These are phyloP conservation scores for Fonsecaea multimorphosa DNA, from an alignment of 2,329 filamentous ascomycete species.

Conservation along the genomic window DNA sequence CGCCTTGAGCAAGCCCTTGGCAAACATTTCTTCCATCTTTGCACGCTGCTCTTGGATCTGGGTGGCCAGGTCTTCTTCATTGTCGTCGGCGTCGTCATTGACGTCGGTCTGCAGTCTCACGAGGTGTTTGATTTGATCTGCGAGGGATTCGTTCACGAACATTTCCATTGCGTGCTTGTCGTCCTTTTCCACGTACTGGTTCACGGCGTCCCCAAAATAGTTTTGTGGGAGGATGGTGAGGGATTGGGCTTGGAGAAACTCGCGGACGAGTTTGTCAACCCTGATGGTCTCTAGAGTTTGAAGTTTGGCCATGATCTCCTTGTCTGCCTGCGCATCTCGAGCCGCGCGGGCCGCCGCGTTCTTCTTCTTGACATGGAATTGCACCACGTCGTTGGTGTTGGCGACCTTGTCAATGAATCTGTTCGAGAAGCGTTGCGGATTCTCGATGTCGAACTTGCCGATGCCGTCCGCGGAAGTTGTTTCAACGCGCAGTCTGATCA, in stretches of 20 bases:
- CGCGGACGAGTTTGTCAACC: slow-evolving; percentile 84
- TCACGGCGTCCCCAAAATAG: slow-evolving; percentile 89
- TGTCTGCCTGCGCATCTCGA: slow-evolving; percentile 67
- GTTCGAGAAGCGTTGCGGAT: slow-evolving; percentile 94
- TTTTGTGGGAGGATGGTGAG: slow-evolving; percentile 92
- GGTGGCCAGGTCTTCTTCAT: slow-evolving; percentile 72
- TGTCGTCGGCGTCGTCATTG: slow-evolving; percentile 64
- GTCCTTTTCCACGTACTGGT: slow-evolving; percentile 91
- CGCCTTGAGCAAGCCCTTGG: slow-evolving; percentile 66
- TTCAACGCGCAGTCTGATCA: slow-evolving; percentile 90
- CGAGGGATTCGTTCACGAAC: slow-evolving; percentile 75
- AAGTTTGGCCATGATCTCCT: slow-evolving; percentile 65
- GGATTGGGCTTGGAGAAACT: slow-evolving; percentile 85
- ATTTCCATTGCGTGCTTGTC: slow-evolving; percentile 90
- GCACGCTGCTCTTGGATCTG: slow-evolving; percentile 76
- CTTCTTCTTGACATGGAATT: slow-evolving; percentile 90
- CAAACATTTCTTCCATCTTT: slow-evolving; percentile 73
- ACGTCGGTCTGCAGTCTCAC: slow-evolving; percentile 71
- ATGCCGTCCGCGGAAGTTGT: slow-evolving; percentile 79
- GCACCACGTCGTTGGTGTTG: slow-evolving; percentile 90
- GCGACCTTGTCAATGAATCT: slow-evolving; percentile 88
- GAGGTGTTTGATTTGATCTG: slow-evolving; percentile 72
- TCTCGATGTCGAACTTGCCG: slow-evolving; percentile 86
- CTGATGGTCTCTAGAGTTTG: slow-evolving; percentile 75
- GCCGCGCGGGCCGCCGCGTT: slow-evolving; percentile 51